Evolutionary conservation across 2,329 filamentous ascomycete genomes (phyloP).

Genomic region (Zopfia rhizophila): DNA sequence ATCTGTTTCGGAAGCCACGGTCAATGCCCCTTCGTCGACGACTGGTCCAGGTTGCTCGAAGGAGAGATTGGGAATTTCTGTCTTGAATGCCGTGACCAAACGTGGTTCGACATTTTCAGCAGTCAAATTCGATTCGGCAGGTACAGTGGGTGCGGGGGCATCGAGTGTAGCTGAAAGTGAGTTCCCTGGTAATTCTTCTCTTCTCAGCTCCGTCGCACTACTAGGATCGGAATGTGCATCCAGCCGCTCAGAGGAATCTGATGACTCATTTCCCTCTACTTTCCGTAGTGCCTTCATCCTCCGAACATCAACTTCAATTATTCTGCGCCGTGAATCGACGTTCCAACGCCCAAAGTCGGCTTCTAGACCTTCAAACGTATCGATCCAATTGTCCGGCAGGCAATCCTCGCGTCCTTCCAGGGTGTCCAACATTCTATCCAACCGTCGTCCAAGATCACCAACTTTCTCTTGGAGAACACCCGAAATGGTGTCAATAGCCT

Average conservation of each 20-base stretch:
- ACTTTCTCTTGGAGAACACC: slow-evolving; percentile 75
- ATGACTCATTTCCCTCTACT: slow-evolving; percentile 6
- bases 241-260: slow-evolving; percentile 8
- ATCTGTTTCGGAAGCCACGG: slow-evolving; percentile 9
- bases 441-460: slow-evolving; percentile 72
- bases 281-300: slow-evolving; percentile 31
- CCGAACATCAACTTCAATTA: slow-evolving; percentile 71
- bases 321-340: slow-evolving; percentile 76
- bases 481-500: slow-evolving; percentile 65
- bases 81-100: slow-evolving; percentile 3
- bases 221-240: slow-evolving; percentile 22
- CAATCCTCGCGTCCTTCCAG: slow-evolving; percentile 87
- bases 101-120: background rate
- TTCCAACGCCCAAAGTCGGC: slow-evolving; percentile 82
- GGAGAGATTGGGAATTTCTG: background rate
- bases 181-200: background rate
- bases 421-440: slow-evolving; percentile 88
- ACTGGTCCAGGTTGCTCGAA: background rate
- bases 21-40: slow-evolving; percentile 1
- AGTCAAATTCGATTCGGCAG: slow-evolving; percentile 1
- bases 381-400: slow-evolving; percentile 87
- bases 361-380: slow-evolving; percentile 84
- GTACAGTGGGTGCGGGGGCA: background rate
- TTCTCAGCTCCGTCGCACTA: slow-evolving; percentile 5
- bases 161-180: too few species aligned